Base-by-base conservation (phyloP, 2,329 filamentous ascomycete genomes). In the Xylaria sp. region DNA sequence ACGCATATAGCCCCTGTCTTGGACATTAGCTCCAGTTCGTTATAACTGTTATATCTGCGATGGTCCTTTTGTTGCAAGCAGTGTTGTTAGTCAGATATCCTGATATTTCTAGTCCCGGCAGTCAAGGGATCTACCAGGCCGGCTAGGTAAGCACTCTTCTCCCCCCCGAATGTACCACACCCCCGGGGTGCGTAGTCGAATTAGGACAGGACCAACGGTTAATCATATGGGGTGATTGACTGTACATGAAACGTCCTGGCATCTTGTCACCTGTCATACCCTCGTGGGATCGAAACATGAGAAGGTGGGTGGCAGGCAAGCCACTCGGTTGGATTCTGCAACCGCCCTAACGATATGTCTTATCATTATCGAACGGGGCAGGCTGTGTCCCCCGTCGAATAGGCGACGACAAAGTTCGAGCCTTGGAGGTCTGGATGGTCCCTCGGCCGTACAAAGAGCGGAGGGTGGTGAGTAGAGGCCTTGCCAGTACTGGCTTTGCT, bases 161-260 rank as follows among this genome's bases (percentile, higher is more conserved):
- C 48, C 59, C 36, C 33, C 33, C 61, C 33, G 33, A 56, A 33
- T 42, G 26, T 23, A 59, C n/a, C 40, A 23, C 26, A 59, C 54
- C 59, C 66, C 60, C 57, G 6, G 44, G 57, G 66, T 6, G 61
- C 61, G 42, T 51, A n/a, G 36, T 20, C 31, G 53, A 6, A 44
- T 6, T 6, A 26, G 17, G 51, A 23, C 23, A 23, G 40, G 23
- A 7, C 26, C n/a, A 17, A 13, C n/a, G 17, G n/a, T 56, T 42
- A 53, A 15, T 64, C 15, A 38, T 33, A 61, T 46, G 23, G n/a
- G 26, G 33, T 33, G 33, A 33, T 6, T 23, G 6, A 40, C 38
- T 44, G 33, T 38, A 65, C 28, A 60, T 61, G 61, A 68, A 68
- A 68, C 61, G 31, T 28, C 33, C 49, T 31, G 42, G 49, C 46